Evolutionary conservation across 352 stramenopile genomes (phyloP), one percentile per base, ranked within the genome.

Genomic region (Plasmopara halstedii): DNA sequence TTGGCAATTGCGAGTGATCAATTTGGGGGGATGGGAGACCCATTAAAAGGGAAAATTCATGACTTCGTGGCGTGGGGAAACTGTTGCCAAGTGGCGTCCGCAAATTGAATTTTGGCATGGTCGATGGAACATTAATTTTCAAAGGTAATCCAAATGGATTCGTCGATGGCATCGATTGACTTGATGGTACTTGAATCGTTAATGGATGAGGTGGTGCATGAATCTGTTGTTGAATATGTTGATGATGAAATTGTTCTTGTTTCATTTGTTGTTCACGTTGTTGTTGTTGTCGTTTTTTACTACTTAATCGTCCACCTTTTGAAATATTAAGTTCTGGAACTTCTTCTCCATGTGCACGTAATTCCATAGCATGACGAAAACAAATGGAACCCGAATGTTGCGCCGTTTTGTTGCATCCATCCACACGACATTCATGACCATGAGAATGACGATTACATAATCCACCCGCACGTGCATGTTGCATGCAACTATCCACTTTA

Each of bases 401-500:
- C 34, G 79, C 79, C 13, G 78, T 88, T 61, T 88, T 87, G 51
- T 82, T 83, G 58, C 78, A 90, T 5, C 74, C 76, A 2, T 87
- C 78, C 6, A 90, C 72, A 32, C 73, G 74, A 55, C 78, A 87
- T 46, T 85, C 68, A 48, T 86, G 72, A 35, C 64, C 72, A 32
- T 85, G 73, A 29, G 74, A 83, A 63, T 89, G 78, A 38, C 77
- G 72, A 54, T 85, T 85, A 51, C 78, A 89, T 2, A 86, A 59
- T 1, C 78, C 78, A 1, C 74, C 74, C 10, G 74, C 74, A 8
- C 78, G 72, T 19, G 78, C 72, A 49, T 89, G 78, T 49, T 87
- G 74, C 64, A 83, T 80, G 56, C 78, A 89, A 21, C 62, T 69
- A 21, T 83, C 73, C 21, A 85, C 68, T 37, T 85, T 82, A 55